Evolutionary conservation across 176 grass and related monocot species (phyloP), one percentile per base, ranked within the genome.

Genomic region (Echinochloa phyllopogon): DNA sequence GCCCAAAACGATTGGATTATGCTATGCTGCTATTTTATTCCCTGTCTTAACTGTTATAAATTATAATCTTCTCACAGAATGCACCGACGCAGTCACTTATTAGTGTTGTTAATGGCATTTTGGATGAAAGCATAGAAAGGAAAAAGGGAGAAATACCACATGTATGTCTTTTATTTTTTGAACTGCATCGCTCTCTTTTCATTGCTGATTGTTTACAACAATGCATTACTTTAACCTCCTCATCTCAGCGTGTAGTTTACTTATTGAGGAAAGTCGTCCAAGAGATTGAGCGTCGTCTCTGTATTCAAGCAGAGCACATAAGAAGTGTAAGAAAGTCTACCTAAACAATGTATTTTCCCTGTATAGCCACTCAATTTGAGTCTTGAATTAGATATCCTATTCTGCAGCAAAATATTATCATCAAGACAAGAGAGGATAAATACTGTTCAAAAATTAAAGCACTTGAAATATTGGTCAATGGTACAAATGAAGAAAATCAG

Each of bases 71-170:
- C 42, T 87, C 68, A 63, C 82, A 99, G 96, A 96, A 89, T 92
- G 93, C 93, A 65, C 76, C 96, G 10, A 99, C 96, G 66, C 91
- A 92, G 70, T 94, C 96, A 59, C 94, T 99, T 86, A 88, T 99
- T 42, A 96, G 78, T 29, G 93, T 96, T 69, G 80, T 94, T 64
- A 99, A 94, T 88, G 89, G 96, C 70, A 98, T 98, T 85, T 79
- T 98, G 72, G 93, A 98, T 64, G 96, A 98, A 92, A 98, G 96
- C 69, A 95, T 98, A 78, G 96, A 95, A 62, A 95, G 93, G 77
- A 98, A 92, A 90, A 98, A 98, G 76, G 96, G 96, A 83, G 96
- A 98, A 87, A 95, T 92, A 81, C 89, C 96, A 25, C 96, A 98
- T 84, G 96, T 95, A 94, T 76, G 91, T 85, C 55, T 72, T 70